Evolutionary conservation across 140 eudicot species (phyloP), one percentile per base, ranked within the genome.

Genomic region (Anethum foeniculum): DNA sequence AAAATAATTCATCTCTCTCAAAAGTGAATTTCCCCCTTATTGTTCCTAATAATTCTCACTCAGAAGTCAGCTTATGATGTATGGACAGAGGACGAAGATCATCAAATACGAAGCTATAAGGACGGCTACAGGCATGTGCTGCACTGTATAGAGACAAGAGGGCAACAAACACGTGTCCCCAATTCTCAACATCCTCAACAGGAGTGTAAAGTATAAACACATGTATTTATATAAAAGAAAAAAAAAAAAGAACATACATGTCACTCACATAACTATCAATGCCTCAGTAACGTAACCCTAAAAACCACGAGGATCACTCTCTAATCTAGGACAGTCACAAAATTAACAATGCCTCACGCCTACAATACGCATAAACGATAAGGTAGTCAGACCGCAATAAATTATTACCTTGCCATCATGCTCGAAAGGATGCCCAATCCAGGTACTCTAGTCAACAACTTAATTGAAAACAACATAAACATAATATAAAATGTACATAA

Each of bases 381-480:
- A 25, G 16, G 12, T 8, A 58, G 3, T 6, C 68, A n/a, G 3
- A 16, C 21, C 15, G 0, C 16, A 7, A 1, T 0, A 0, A 3
- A 0, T 7, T 23, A 38, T 88, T 86, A 93, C 98, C 97, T 78
- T 83, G 77, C 89, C 98, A 51, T 87, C 93, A 77, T 88, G 83
- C 92, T 91, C 90, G n/a, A 91, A 86, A 13, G 72, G 67, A n/a
- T 85, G 82, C 52, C 97, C 98, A 82, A 87, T 78, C 93, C 86
- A 88, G 77, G 83, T 79, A 82, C 93, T 93, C 98, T 93, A 83
- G 58, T 48, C 38, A 68, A 80, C 68, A 79, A 52, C 71, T 85
- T 87, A 86, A 82, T 86, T 43, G 10, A 67, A 67, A 64, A 30
- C 23, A 30, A 15, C 6, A 30, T 11, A 28, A 67, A 41, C 46